These are phyloP conservation scores for Brassica carinata DNA, from an alignment of 345 rosid genomes.

Conservation along the genomic window DNA sequence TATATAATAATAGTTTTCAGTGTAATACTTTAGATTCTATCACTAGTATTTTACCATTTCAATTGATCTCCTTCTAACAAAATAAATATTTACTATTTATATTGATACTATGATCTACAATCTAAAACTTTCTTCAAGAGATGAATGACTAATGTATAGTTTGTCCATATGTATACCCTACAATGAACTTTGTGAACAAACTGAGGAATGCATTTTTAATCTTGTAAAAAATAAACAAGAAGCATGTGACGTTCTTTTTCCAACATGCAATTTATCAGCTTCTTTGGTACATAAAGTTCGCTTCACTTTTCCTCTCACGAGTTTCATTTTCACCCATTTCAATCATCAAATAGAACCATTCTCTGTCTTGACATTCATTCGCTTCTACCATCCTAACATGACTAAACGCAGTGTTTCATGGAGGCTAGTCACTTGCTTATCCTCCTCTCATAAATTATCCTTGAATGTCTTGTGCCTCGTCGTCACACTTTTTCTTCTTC, in stretches of 20 bases:
- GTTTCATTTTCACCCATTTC: neutral
- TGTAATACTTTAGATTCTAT: no score
- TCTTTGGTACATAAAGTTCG: neutral
- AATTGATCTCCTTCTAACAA: no score
- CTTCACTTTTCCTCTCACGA: neutral
- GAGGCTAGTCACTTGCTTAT: neutral
- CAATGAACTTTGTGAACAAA: neutral
- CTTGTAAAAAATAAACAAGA: neutral
- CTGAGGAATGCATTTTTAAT: neutral
- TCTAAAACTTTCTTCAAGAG: neutral
- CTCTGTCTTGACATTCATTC: neutral
- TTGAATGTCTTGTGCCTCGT: slow-evolving; percentile 28
- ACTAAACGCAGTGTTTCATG: neutral
- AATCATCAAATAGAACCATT: neutral
- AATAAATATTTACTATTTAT: no score
- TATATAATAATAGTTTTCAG: no score
- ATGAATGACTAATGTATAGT: neutral
- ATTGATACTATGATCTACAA: neutral
- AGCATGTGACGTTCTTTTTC: neutral
- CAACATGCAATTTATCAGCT: neutral
- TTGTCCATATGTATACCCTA: neutral
- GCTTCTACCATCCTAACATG: neutral
- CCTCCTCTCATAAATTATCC: neutral
- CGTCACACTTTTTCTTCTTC: slow-evolving; percentile 25
- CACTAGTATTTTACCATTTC: no score